A percentile compares a stretch with the other conserved stretches of the same genome.
phyloP scores from a whole-genome alignment of 176 grass and related monocot species.

The Carex kokanica region DNA sequence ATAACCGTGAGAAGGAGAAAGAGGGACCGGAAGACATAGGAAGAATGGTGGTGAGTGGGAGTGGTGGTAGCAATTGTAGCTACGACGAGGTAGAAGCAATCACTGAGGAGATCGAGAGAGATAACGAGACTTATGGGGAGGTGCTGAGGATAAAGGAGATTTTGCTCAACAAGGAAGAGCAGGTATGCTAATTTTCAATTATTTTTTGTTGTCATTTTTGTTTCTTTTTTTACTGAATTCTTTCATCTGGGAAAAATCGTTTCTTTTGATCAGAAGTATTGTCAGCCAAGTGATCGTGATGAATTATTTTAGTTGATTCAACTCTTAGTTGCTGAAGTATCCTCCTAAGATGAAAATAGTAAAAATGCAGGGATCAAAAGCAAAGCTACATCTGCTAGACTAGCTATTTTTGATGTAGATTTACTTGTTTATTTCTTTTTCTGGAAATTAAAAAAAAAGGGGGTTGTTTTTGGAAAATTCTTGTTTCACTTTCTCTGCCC shows the following conservation, averaged over 20 bases:
- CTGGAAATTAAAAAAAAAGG: neutral
- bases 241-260: neutral
- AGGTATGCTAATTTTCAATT: slow-evolving; percentile 36
- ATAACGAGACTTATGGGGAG: slow-evolving; percentile 52
- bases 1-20: slow-evolving; percentile 55
- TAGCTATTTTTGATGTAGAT: neutral
- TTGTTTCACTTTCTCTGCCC: neutral
- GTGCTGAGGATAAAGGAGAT: slow-evolving; percentile 77
- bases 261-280: neutral
- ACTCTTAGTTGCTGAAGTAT: neutral
- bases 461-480: slow-evolving; percentile 4
- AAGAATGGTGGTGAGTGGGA: slow-evolving; percentile 65
- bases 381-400: neutral
- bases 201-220: neutral
- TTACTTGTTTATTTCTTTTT: slow-evolving; percentile 14
- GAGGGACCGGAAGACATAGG: slow-evolving; percentile 28
- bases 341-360: neutral
- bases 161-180: slow-evolving; percentile 40
- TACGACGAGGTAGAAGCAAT: slow-evolving; percentile 60
- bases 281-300: neutral
- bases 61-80: slow-evolving; percentile 50
- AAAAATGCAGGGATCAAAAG: slow-evolving; percentile 16
- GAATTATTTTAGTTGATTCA: neutral
- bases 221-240: neutral
- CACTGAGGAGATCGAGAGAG: slow-evolving; percentile 61